phyloP scores from a whole-genome alignment of 805 yeast genomes.

The Candida sphagnicola region DNA sequence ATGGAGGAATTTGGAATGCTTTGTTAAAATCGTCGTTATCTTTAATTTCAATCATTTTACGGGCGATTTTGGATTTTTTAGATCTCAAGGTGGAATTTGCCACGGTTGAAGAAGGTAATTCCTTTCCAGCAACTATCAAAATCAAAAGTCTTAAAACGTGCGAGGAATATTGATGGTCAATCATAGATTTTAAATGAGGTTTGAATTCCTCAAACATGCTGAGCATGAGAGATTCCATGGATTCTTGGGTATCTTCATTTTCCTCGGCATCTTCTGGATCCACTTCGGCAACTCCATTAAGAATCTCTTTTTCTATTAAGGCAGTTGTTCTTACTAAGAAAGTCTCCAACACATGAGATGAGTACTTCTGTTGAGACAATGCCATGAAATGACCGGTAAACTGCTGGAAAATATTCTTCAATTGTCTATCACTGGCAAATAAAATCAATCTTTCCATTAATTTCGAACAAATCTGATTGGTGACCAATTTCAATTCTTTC shows the following conservation, averaged over 20 bases:
- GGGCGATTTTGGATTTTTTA: conserved; percentile 79
- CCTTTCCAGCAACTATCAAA: conserved; percentile 71
- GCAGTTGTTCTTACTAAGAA: conserved; percentile 72
- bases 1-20: conserved; percentile 63
- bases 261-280: conserved; percentile 29
- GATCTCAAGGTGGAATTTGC: conserved; percentile 74
- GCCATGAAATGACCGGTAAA: conserved; percentile 74
- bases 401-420: conserved; percentile 59
- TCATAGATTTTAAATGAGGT: conserved; percentile 56
- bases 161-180: conserved; percentile 78
- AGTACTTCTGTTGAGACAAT: conserved; percentile 79
- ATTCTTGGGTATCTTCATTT: conserved; percentile 32
- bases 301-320: conserved; percentile 67
- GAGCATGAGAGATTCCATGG: conserved; percentile 65
- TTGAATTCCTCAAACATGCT: conserved; percentile 64
- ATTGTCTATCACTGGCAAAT: conserved; percentile 58
- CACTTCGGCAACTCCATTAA: conserved; percentile 37
- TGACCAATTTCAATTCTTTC: conserved; percentile 85
- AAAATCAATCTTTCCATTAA: conserved; percentile 83
- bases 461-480: conserved; percentile 93
- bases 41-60: conserved; percentile 87
- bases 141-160: conserved; percentile 77
- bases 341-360: conserved; percentile 92
- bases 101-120: conserved; percentile 67
- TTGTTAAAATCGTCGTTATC: conserved; percentile 70